Evolutionary conservation across 352 stramenopile genomes (phyloP).

Genomic region (Pythium myriotylum): DNA sequence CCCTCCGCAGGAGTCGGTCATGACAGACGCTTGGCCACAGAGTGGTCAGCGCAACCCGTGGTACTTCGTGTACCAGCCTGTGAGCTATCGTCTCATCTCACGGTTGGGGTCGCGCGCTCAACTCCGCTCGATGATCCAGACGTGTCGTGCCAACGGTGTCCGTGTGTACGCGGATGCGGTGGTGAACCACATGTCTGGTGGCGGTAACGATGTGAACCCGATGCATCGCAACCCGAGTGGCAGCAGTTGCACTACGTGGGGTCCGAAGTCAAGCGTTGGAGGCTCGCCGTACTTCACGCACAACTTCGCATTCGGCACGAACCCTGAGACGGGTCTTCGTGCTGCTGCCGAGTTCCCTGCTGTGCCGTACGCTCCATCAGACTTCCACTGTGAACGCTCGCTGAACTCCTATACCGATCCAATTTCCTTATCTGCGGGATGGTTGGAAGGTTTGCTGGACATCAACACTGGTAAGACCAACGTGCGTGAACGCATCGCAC

Average conservation of each 20-base stretch:
- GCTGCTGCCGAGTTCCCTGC: slow-evolving; percentile 56
- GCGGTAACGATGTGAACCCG: slow-evolving; percentile 27
- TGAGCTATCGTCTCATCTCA: slow-evolving; percentile 61
- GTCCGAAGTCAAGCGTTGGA: slow-evolving; percentile 19
- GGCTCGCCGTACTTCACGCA: slow-evolving; percentile 32
- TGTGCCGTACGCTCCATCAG: slow-evolving; percentile 49
- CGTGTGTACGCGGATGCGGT: slow-evolving; percentile 47
- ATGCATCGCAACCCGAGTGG: slow-evolving; percentile 19
- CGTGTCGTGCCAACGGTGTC: slow-evolving; percentile 53
- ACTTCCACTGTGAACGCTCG: slow-evolving; percentile 59
- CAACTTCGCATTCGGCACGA: slow-evolving; percentile 40
- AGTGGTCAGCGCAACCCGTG: slow-evolving; percentile 45
- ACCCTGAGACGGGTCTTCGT: slow-evolving; percentile 44
- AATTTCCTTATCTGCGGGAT: slow-evolving; percentile 41
- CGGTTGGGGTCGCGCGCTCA: slow-evolving; percentile 53
- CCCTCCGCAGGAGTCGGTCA: slow-evolving; percentile 54
- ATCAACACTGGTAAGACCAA: slow-evolving; percentile 62
- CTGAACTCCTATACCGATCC: slow-evolving; percentile 42
- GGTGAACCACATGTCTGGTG: slow-evolving; percentile 38
- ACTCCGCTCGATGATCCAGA: slow-evolving; percentile 63
- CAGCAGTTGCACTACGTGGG: slow-evolving; percentile 7
- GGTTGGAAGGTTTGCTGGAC: slow-evolving; percentile 43
- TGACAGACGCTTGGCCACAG: slow-evolving; percentile 43
- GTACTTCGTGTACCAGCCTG: slow-evolving; percentile 65
- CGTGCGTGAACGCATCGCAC: slow-evolving; percentile 57